phyloP scores from a whole-genome alignment of 2,329 filamentous ascomycete genomes.

The Ophiosphaerella korrae region DNA sequence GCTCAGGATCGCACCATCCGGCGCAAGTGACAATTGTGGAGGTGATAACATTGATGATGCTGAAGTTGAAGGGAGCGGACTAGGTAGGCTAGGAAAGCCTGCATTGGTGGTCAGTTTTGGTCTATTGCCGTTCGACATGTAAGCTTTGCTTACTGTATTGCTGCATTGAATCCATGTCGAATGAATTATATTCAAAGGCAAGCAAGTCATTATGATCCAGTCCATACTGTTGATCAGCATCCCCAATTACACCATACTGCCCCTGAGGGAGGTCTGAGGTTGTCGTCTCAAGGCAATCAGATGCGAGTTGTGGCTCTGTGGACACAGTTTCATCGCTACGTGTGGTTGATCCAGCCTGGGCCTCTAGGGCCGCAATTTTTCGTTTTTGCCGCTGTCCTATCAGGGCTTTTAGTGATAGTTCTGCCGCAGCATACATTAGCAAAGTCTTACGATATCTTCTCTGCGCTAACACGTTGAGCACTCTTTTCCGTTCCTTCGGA shows the following conservation, averaged over 20 bases:
- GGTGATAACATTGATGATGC: background rate
- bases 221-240: no score
- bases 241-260: no score
- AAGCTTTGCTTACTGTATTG: slow-evolving; percentile 7
- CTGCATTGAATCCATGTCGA: slow-evolving; percentile 21
- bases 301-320: no score
- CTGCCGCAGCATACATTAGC: background rate
- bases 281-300: no score
- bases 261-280: no score
- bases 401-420: background rate
- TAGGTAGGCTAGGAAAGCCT: background rate
- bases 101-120: background rate
- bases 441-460: slow-evolving; percentile 34
- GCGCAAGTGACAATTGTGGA: slow-evolving; percentile 14
- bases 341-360: slow-evolving; percentile 6
- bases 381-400: slow-evolving; percentile 33
- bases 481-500: slow-evolving; percentile 35
- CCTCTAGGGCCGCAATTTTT: slow-evolving; percentile 32
- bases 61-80: background rate
- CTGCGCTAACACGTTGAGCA: slow-evolving; percentile 39
- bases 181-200: slow-evolving; percentile 15
- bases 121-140: no score
- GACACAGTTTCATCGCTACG: no score
- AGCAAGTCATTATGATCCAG: background rate
- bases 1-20: slow-evolving; percentile 26